Percentiles rank a stretch among this genome's conserved stretches.
Evolutionary conservation across 305 asterid species (phyloP).

Genomic region (Caryopteris hybrid): DNA sequence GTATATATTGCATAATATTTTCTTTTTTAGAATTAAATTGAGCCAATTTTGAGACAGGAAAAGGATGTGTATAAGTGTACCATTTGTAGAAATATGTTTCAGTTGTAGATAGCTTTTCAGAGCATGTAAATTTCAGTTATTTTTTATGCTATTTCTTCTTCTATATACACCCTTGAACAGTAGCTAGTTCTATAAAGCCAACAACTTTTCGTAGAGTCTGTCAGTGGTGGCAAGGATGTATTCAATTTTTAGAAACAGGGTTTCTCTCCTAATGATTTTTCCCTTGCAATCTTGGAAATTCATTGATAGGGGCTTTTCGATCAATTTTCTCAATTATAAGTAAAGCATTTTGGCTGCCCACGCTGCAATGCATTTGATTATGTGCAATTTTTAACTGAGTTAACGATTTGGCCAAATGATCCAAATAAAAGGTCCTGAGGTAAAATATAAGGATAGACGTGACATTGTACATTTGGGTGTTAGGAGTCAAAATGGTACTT

Average conservation of each 20-base stretch:
- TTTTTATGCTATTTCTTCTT: background rate
- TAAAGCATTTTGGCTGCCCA: too few relatives aligned
- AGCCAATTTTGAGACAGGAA: constrained; percentile 25
- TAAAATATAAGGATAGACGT: too few relatives aligned
- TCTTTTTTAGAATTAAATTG: background rate
- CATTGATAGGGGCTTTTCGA: too few relatives aligned
- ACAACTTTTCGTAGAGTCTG: background rate
- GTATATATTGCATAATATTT: background rate
- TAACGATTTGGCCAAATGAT: too few relatives aligned
- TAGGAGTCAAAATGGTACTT: too few relatives aligned
- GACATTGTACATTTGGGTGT: too few relatives aligned
- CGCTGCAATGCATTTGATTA: too few relatives aligned
- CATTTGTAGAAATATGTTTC: background rate
- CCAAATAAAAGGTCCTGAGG: too few relatives aligned
- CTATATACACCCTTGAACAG: background rate
- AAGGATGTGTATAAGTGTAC: background rate
- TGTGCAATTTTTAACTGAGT: too few relatives aligned
- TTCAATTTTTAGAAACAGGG: background rate
- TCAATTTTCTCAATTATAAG: too few relatives aligned
- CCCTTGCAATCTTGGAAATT: background rate
- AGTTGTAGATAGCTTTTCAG: constrained; percentile 3
- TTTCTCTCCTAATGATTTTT: too few relatives aligned
- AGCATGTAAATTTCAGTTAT: constrained; percentile 1
- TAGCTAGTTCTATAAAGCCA: constrained; percentile 1
- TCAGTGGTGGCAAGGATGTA: background rate